Conservation (phyloP, 1,139 yeast genomes). For the Tardiomyces depauwii region DNA sequence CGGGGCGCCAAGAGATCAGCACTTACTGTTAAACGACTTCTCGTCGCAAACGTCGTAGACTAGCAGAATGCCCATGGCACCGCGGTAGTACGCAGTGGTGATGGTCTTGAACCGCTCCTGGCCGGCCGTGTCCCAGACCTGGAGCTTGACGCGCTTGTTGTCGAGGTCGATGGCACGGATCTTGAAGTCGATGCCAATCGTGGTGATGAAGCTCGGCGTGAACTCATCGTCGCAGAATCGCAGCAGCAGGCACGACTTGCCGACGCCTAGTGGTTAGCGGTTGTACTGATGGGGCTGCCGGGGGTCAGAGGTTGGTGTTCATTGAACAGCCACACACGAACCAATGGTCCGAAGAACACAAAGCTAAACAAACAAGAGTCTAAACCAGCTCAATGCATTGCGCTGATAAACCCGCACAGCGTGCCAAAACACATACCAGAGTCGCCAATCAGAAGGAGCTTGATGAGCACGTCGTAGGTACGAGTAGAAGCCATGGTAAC, state of each 20-base stretch:
- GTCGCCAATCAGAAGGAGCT: conserved; percentile 88
- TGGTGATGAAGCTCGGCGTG: conserved; percentile 91
- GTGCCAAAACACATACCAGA: conserved; percentile 43
- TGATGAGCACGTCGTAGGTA: conserved; percentile 90
- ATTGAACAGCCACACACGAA: too few relatives aligned
- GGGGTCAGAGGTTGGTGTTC: too few relatives aligned
- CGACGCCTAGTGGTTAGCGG: conserved; percentile 50
- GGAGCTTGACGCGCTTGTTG: conserved; percentile 86
- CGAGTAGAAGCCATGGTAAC: conserved; percentile 39
- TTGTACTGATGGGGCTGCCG: too few relatives aligned
- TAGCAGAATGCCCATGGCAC: conserved; percentile 95
- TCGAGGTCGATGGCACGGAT: conserved; percentile 92
- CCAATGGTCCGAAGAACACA: too few relatives aligned
- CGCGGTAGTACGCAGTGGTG: conserved; percentile 96
- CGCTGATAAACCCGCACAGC: not conserved
- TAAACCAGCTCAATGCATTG: too few relatives aligned
- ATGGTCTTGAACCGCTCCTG: conserved; percentile 97
- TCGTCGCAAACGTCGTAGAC: conserved; percentile 96
- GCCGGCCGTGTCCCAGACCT: conserved; percentile 99
- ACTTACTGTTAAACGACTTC: conserved; percentile 60
- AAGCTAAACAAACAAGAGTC: too few relatives aligned
- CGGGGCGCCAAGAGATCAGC: conserved; percentile 1
- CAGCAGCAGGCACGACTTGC: conserved; percentile 86
- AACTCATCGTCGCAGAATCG: conserved; percentile 96
- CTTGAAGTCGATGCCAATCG: conserved; percentile 96